A percentile compares a stretch with the other conserved stretches of the same genome.
Evolutionary conservation across 108 stramenopile species (phyloP).

Genomic region (Cyclotella kingstonii): DNA sequence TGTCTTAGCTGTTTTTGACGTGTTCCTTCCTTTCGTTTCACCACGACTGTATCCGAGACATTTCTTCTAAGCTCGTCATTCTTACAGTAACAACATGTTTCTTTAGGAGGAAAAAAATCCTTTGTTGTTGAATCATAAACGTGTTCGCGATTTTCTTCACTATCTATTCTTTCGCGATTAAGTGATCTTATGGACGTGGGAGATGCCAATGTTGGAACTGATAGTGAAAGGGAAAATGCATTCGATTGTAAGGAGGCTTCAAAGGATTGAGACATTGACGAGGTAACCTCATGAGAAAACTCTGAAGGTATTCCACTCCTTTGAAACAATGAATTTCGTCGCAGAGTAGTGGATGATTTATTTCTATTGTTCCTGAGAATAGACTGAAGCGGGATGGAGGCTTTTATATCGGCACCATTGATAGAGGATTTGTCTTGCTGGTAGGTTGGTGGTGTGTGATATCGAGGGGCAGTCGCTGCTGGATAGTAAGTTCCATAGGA

Average conservation of each 20-base stretch:
- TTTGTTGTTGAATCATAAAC: conserved; percentile 23
- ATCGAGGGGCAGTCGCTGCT: conserved; percentile 15
- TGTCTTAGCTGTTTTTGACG: conserved; percentile 4
- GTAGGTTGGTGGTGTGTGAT: conserved; percentile 9
- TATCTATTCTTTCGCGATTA: background rate
- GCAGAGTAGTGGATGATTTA: background rate
- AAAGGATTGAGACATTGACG: background rate
- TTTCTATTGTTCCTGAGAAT: conserved; percentile 12
- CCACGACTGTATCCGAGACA: conserved; percentile 28
- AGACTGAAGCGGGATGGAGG: conserved; percentile 3
- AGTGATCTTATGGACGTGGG: conserved; percentile 34
- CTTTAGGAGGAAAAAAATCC: conserved; percentile 1
- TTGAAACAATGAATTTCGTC: conserved; percentile 2
- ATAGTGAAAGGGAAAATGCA: background rate
- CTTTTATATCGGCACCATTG: background rate
- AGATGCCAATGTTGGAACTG: conserved; percentile 22
- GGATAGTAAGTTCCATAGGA: conserved; percentile 24
- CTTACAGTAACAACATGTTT: conserved; percentile 14
- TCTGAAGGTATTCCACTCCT: background rate
- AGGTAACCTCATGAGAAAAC: background rate
- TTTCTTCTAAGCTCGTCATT: conserved; percentile 18
- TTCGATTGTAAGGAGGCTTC: background rate
- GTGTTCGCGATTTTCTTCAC: background rate
- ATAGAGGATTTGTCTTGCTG: background rate
- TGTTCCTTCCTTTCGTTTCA: conserved; percentile 8